These are phyloP conservation scores for Aspergillus ochraceus DNA, from an alignment of 2,329 filamentous ascomycete species.

Conservation along the genomic window DNA sequence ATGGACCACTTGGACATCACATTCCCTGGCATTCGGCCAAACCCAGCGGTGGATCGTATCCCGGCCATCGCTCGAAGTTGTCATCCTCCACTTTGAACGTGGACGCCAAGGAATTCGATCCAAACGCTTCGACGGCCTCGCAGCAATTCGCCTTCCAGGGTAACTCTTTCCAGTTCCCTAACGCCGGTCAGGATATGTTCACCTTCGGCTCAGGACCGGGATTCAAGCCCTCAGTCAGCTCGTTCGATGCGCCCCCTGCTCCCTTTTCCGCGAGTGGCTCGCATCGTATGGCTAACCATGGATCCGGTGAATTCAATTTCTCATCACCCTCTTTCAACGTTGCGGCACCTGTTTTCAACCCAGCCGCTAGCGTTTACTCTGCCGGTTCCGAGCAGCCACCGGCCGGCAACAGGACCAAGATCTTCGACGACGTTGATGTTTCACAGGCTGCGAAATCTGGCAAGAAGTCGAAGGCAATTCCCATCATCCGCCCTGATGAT, in stretches of 20 bases:
- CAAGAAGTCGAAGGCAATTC: conserved; percentile 79
- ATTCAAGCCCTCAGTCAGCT: conserved; percentile 40
- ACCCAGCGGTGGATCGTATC: conserved; percentile 33
- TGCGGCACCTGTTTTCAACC: conserved; percentile 75
- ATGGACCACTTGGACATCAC: conserved; percentile 28
- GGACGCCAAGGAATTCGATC: conserved; percentile 81
- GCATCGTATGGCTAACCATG: conserved; percentile 17
- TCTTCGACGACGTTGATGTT: conserved; percentile 68
- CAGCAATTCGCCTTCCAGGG: conserved; percentile 45
- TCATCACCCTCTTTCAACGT: conserved; percentile 70
- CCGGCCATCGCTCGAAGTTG: conserved; percentile 65
- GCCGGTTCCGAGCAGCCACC: conserved; percentile 20
- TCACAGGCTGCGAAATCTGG: conserved; percentile 64
- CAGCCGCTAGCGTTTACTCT: conserved; percentile 43
- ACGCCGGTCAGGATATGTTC: conserved; percentile 27
- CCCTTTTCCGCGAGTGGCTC: conserved; percentile 62
- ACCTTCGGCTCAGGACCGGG: conserved; percentile 30
- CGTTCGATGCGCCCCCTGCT: conserved; percentile 66
- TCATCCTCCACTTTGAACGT: conserved; percentile 82
- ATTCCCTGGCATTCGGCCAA: conserved; percentile 36
- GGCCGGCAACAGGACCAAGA: conserved; percentile 40
- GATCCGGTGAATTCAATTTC: conserved; percentile 59
- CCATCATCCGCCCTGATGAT: conserved; percentile 70
- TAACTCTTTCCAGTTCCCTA: conserved; percentile 44
- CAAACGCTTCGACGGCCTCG: conserved; percentile 52